A percentile compares a stretch with the other conserved stretches of the same genome.
Evolutionary conservation across 1,139 yeast species (phyloP).

Genomic region (Geotrichum macrosporum): DNA sequence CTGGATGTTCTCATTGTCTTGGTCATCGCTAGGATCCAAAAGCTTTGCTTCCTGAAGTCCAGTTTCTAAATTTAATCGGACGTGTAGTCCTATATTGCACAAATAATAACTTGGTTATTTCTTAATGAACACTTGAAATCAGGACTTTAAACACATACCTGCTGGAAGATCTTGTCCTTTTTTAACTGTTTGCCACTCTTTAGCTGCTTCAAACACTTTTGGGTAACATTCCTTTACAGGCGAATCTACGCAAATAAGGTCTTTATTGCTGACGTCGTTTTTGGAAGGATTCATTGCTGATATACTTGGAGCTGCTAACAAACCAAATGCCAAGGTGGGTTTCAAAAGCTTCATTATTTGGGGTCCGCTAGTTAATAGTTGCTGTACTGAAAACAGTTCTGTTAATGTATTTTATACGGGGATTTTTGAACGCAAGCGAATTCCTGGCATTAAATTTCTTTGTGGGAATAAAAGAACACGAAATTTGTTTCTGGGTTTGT

Average conservation of each 20-base stretch:
- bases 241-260: conserved; percentile 22
- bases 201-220: conserved; percentile 55
- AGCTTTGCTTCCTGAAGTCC: conserved; percentile 64
- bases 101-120: background rate
- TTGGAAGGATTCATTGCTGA: conserved; percentile 3
- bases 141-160: too few relatives aligned
- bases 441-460: too few relatives aligned
- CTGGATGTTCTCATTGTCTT: conserved; percentile 24
- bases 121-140: background rate
- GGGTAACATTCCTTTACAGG: conserved; percentile 42
- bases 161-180: conserved; percentile 66
- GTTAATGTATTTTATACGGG: too few relatives aligned
- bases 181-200: conserved; percentile 63
- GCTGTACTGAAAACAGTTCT: too few relatives aligned
- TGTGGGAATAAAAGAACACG: too few relatives aligned
- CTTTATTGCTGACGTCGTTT: background rate
- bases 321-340: conserved; percentile 1
- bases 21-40: too few relatives aligned
- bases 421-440: too few relatives aligned
- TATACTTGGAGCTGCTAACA: conserved; percentile 7
- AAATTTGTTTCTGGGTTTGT: too few relatives aligned
- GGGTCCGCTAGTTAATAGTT: too few relatives aligned
- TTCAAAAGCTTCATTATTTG: conserved; percentile 11
- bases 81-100: conserved; percentile 60
- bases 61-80: conserved; percentile 64